Evolutionary conservation across 2,329 filamentous ascomycete species (phyloP).

Genomic region (Diatrype stigma): DNA sequence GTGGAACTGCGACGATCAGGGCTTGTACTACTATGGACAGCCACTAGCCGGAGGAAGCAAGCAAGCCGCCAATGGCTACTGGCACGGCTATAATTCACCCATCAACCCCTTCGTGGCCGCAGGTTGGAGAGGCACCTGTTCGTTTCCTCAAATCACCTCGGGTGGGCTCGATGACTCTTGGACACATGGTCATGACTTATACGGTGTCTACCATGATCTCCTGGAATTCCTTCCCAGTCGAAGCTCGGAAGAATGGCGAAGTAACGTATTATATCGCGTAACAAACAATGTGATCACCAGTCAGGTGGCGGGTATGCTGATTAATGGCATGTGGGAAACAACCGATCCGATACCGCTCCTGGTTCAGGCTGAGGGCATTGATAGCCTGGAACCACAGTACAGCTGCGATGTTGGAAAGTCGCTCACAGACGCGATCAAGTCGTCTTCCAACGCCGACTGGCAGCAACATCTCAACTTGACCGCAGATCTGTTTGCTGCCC

Average conservation of each 20-base stretch:
- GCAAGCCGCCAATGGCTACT: conserved; percentile 52
- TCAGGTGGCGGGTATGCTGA: conserved; percentile 72
- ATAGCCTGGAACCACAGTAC: conserved; percentile 73
- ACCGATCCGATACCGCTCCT: conserved; percentile 40
- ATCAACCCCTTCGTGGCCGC: conserved; percentile 63
- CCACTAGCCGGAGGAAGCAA: conserved; percentile 36
- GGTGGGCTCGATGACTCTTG: conserved; percentile 69
- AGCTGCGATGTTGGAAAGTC: conserved; percentile 50
- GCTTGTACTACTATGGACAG: conserved; percentile 65
- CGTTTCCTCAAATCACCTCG: conserved; percentile 76
- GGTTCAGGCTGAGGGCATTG: conserved; percentile 54
- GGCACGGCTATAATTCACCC: conserved; percentile 57
- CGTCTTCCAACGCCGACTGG: conserved; percentile 50
- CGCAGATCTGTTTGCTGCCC: conserved; percentile 46
- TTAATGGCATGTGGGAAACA: conserved; percentile 62
- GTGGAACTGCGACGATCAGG: conserved; percentile 70
- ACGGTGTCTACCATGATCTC: conserved; percentile 68
- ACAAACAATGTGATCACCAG: conserved; percentile 81
- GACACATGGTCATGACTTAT: conserved; percentile 73
- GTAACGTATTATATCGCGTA: conserved; percentile 60
- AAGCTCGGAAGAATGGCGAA: conserved; percentile 33
- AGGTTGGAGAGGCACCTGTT: conserved; percentile 70
- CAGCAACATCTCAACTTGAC: conserved; percentile 57
- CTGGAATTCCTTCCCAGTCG: conserved; percentile 61
- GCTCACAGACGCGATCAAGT: conserved; percentile 42